A percentile compares a stretch with the other conserved stretches of the same genome.
Evolutionary conservation across 306 rosid species (phyloP).

Genomic region (cucumber (Cucumis sativus)): Cucumber_9930_V3 NC_026657.2:7112501-7113000

Average conservation of each 20-base stretch:
- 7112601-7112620: constrained; percentile 55
- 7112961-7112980: too few relatives aligned
- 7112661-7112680: constrained; percentile 7
- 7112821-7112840: not conserved
- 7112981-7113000: too few relatives aligned
- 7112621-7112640: constrained; percentile 75
- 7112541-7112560: not conserved
- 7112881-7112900: not conserved
- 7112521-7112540: constrained; percentile 6
- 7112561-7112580: not conserved
- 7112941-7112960: not conserved
- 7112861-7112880: not conserved
- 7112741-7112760: not conserved
- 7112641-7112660: constrained; percentile 65
- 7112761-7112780: not conserved
- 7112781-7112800: not conserved
- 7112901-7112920: not conserved
- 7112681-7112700: not conserved
- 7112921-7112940: not conserved
- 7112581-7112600: constrained; percentile 15
- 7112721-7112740: not conserved
- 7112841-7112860: not conserved
- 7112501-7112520: constrained; percentile 1
- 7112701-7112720: not conserved
- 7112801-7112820: not conserved